These are phyloP conservation scores for Phialophora expanda DNA, from an alignment of 2,329 filamentous ascomycete species.

Conservation along the genomic window DNA sequence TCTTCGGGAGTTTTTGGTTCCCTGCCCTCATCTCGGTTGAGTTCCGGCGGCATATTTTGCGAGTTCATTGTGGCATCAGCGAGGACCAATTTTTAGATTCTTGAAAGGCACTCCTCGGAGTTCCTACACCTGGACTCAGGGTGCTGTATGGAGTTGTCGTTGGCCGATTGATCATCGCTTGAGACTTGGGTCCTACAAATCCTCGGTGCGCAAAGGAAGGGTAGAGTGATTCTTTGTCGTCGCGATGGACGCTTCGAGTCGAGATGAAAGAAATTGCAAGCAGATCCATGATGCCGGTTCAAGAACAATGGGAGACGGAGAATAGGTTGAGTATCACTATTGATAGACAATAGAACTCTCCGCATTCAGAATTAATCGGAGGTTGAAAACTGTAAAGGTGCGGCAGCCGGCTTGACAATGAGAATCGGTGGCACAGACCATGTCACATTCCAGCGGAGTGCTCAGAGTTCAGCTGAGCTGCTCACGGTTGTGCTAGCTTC, in stretches of 20 bases:
- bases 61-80: not conserved
- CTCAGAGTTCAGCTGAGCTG: not conserved
- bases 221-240: constrained; percentile 1
- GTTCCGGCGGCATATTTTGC: not conserved
- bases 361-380: constrained; percentile 6
- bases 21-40: not conserved
- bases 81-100: not conserved
- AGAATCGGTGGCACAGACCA: not conserved
- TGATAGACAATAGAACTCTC: constrained; percentile 6
- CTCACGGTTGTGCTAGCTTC: not conserved
- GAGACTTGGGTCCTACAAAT: not conserved
- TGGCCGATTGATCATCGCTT: not conserved
- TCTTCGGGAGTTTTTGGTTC: constrained; percentile 4
- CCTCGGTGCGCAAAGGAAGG: not conserved
- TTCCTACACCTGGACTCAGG: not conserved
- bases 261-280: constrained; percentile 5
- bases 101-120: not conserved
- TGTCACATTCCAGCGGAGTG: constrained; percentile 4
- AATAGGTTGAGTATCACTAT: constrained; percentile 7
- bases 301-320: constrained; percentile 3
- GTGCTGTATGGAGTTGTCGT: not conserved
- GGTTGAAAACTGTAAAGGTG: not conserved
- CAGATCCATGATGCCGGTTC: not conserved
- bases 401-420: not conserved
- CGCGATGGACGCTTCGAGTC: not conserved